Conservation (phyloP, 2,329 filamentous ascomycete species). For the Alternaria incomplexa region DNA sequence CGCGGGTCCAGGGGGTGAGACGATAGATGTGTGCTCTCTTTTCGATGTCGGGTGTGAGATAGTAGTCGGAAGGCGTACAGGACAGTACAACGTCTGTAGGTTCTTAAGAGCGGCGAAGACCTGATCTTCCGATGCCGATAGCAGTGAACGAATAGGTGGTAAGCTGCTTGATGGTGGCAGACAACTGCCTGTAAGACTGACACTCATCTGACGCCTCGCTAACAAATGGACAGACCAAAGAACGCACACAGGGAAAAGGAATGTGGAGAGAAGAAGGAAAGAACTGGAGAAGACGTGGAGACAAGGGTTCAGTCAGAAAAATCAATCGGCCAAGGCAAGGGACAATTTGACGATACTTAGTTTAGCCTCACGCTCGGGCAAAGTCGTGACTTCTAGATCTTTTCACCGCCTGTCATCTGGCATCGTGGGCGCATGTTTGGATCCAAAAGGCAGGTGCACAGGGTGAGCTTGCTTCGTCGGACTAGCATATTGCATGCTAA, state of each 20-base stretch:
- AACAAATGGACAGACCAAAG: background rate
- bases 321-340: background rate
- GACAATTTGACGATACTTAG: constrained; percentile 24
- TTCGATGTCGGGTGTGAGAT: constrained; percentile 16
- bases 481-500: background rate
- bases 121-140: constrained; percentile 26
- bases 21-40: constrained; percentile 20
- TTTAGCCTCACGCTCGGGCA: constrained; percentile 39
- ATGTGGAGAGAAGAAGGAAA: constrained; percentile 16
- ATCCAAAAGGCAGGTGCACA: background rate
- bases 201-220: constrained; percentile 34
- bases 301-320: constrained; percentile 3
- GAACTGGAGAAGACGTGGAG: constrained; percentile 24
- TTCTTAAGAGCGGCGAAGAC: constrained; percentile 33
- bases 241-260: constrained; percentile 4
- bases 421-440: constrained; percentile 26
- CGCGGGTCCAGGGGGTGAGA: constrained; percentile 27
- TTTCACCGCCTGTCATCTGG: constrained; percentile 42
- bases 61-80: constrained; percentile 36
- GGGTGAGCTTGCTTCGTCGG: background rate
- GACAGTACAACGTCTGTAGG: constrained; percentile 42
- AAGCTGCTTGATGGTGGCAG: constrained; percentile 45
- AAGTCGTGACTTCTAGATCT: constrained; percentile 28
- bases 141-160: constrained; percentile 33
- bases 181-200: constrained; percentile 27